A percentile compares a stretch with the other conserved stretches of the same genome.
These are phyloP conservation scores for Filobasidium floriforme DNA, from an alignment of 768 basidiomycete species.

Conservation along the genomic window DNA sequence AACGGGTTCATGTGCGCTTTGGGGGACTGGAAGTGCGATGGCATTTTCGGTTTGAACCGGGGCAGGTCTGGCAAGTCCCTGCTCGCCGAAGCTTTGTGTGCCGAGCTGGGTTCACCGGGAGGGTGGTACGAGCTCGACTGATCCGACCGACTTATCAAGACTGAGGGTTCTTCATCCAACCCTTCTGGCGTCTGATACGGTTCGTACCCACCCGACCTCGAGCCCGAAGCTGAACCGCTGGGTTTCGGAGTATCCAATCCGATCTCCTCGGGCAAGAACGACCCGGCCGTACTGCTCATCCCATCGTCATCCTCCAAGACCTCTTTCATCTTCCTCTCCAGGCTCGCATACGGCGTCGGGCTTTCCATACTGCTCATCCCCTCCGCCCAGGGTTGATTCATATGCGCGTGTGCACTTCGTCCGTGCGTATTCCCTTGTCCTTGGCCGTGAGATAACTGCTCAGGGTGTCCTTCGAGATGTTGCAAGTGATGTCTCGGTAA, in stretches of 20 bases:
- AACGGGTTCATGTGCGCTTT: conserved; percentile 14
- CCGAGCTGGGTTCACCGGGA: not conserved
- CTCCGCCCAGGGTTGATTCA: conserved; percentile 34
- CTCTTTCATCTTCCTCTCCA: conserved; percentile 44
- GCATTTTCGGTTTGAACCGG: not conserved
- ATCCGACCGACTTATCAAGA: conserved; percentile 16
- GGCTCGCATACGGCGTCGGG: conserved; percentile 54
- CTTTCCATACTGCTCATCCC: conserved; percentile 67
- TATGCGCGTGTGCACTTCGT: no score
- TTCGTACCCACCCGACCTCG: conserved; percentile 16
- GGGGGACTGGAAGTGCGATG: conserved; percentile 7
- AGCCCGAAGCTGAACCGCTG: no score
- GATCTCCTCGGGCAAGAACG: conserved; percentile 7
- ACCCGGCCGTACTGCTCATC: conserved; percentile 1
- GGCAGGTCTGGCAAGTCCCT: conserved; percentile 2
- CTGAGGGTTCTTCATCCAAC: conserved; percentile 23
- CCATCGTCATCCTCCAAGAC: conserved; percentile 30
- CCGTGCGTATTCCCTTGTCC: no score
- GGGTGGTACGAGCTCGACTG: not conserved
- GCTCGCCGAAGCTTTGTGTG: not conserved
- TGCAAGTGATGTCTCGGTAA: not conserved
- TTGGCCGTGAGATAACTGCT: no score
- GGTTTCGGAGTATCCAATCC: not conserved
- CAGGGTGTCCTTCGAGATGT: conserved; percentile 3
- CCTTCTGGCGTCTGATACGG: not conserved